Conservation (phyloP, 805 yeast species). For the Pichia californica region DNA sequence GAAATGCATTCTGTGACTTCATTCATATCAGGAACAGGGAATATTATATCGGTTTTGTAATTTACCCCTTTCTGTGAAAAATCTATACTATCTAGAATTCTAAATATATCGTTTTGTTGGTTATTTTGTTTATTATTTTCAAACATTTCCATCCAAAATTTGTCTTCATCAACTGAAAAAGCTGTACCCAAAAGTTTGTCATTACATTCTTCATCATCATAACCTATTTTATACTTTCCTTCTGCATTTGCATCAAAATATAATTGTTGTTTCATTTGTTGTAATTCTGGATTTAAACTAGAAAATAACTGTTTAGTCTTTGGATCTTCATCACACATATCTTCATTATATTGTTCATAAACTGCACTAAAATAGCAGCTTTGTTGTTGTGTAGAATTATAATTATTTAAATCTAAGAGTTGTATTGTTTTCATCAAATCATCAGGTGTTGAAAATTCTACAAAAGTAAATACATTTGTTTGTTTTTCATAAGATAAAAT, state of each 20-base stretch:
- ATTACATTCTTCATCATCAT: not conserved
- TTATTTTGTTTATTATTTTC: not conserved
- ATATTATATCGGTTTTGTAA: not conserved
- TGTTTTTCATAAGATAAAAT: not conserved
- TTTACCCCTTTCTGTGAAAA: not conserved
- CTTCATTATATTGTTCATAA: not conserved
- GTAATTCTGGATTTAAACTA: not conserved
- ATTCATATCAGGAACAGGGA: not conserved
- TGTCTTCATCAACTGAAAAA: not conserved
- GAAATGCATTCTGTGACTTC: not conserved
- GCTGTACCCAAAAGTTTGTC: not conserved
- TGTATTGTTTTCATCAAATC: slow-evolving; percentile 11
- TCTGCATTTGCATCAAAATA: no score
- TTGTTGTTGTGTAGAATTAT: not conserved
- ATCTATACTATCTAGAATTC: not conserved
- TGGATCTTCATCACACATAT: slow-evolving; percentile 4
- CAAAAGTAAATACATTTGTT: slow-evolving; percentile 11
- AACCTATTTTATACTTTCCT: no score
- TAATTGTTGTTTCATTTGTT: not conserved
- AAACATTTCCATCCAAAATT: not conserved
- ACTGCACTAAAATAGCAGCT: not conserved
- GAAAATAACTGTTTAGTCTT: not conserved
- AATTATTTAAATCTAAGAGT: not conserved
- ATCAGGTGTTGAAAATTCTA: slow-evolving; percentile 14
- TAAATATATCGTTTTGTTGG: not conserved